Evolutionary conservation across 257 asterid genomes (phyloP).

Genomic region (Jacaranda copaia): DNA sequence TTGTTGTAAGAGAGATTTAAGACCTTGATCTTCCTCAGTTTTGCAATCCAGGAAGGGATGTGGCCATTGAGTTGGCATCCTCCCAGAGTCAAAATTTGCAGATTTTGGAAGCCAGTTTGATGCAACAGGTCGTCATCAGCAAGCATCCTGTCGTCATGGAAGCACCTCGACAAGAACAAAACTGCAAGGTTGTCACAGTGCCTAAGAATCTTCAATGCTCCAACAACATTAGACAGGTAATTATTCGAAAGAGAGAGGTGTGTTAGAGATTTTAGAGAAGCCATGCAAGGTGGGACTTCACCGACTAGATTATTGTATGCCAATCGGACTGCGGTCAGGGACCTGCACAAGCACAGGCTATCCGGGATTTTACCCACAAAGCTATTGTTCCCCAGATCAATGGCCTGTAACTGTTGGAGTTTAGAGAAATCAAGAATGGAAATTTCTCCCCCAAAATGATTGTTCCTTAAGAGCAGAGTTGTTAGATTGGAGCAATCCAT

Average conservation of each 20-base stretch:
- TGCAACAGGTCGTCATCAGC: constrained; percentile 40
- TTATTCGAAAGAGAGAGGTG: constrained; percentile 57
- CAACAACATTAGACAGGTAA: constrained; percentile 42
- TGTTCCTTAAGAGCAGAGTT: constrained; percentile 60
- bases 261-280: constrained; percentile 38
- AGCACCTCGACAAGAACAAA: constrained; percentile 58
- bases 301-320: constrained; percentile 52
- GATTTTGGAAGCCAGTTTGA: constrained; percentile 44
- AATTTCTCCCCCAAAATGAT: constrained; percentile 51
- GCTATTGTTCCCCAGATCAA: constrained; percentile 61
- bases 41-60: constrained; percentile 50
- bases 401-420: constrained; percentile 41
- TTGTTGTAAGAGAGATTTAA: constrained; percentile 55
- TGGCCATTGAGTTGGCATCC: constrained; percentile 54
- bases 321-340: constrained; percentile 51
- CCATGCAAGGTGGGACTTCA: constrained; percentile 56
- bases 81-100: constrained; percentile 54
- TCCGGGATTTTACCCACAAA: constrained; percentile 51
- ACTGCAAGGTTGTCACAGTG: constrained; percentile 53
- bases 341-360: constrained; percentile 52
- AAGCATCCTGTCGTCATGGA: constrained; percentile 47
- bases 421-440: constrained; percentile 56
- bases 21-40: constrained; percentile 50
- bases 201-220: constrained; percentile 49
- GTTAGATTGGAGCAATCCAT: constrained; percentile 50